Evolutionary conservation across 768 basidiomycete genomes (phyloP), one percentile per base, ranked within the genome.

Genomic region (Phaeotremella skinneri): DNA sequence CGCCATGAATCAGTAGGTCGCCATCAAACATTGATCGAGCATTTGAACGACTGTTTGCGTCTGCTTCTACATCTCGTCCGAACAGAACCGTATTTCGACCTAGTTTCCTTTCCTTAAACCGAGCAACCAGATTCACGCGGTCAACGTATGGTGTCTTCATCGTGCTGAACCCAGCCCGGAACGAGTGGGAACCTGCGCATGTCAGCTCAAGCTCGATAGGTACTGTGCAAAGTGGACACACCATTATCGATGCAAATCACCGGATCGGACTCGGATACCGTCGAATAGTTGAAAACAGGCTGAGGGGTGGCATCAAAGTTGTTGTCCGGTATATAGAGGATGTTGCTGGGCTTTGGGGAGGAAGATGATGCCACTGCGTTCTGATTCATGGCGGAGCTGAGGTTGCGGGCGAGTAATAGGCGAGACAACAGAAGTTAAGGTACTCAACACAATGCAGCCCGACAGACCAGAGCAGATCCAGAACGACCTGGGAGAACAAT

Each of bases 11-110:
- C 48, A 97, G 76, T 21, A 96, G 85, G 71, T 98, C 96, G 6
- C 91, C 92, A 73, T 99, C 96, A 87, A 89, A 98, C 54, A 94
- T 87, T 0, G 85, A 85, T 68, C 84, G 86, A 5, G 85, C 82
- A 73, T 89, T 89, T 1, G 85, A 83, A 67, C 87, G 83, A 58
- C 90, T 87, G 11, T 86, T 88, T 39, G 87, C 87, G 74, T 99
- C 96, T 13, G 85, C 81, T 43, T 96, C 93, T 29, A 90, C 84
- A 11, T 85, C 91, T 30, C 88, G 85, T 0, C 96, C 96, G 57
- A 94, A 94, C 13, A 98, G 81, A 29, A 93, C 74, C n/a, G 93
- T 79, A 0, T 86, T 87, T 60, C 83, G 86, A 75, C 90, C 91
- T 14, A 82, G 85, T 74, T 85, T 87, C 66, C 93, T 83, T 67